These are phyloP conservation scores for Gossypium gossypioides DNA, from an alignment of 441 rosid species.

Conservation along the genomic window DNA sequence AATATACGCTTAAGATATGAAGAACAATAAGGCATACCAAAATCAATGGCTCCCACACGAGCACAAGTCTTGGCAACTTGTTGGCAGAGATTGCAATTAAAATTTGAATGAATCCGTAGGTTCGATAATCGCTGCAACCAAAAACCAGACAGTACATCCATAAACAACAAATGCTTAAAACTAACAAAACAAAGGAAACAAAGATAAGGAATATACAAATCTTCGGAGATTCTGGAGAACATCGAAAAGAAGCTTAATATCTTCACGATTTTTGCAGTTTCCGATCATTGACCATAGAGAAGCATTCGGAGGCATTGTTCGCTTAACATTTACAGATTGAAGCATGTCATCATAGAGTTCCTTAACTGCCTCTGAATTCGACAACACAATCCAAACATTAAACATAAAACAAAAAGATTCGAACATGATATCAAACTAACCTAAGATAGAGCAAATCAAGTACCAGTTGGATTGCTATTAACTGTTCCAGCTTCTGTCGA, in stretches of 20 bases:
- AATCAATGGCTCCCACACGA: conserved; percentile 52
- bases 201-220: conserved; percentile 54
- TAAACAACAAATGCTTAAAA: conserved; percentile 1
- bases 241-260: conserved; percentile 54
- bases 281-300: conserved; percentile 77
- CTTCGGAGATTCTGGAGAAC: conserved; percentile 51
- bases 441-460: neutral
- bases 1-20: neutral
- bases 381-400: conserved; percentile 12
- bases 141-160: conserved; percentile 5
- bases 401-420: neutral
- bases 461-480: conserved; percentile 50
- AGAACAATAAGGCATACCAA: conserved; percentile 36
- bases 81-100: conserved; percentile 62
- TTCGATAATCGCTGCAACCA: conserved; percentile 59
- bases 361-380: conserved; percentile 57
- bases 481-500: conserved; percentile 29
- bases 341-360: conserved; percentile 53
- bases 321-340: conserved; percentile 48
- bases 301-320: conserved; percentile 71
- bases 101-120: conserved; percentile 65
- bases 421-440: neutral
- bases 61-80: conserved; percentile 66
- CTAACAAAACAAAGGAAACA: neutral
- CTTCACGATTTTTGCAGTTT: conserved; percentile 50